Conservation (phyloP, 768 basidiomycete species). For the Sarcodon aspratus region DNA sequence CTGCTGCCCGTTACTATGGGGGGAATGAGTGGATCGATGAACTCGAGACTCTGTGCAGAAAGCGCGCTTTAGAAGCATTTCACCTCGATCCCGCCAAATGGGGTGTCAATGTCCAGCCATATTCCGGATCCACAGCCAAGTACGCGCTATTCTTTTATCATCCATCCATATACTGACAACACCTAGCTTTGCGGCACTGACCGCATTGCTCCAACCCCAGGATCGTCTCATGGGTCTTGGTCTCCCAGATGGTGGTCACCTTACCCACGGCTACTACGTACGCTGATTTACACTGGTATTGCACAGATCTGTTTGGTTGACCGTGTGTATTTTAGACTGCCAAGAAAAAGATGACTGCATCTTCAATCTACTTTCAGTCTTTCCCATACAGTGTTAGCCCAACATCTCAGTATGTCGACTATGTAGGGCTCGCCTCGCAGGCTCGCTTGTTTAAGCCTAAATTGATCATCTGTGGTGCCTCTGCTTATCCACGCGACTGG, state of each 20-base stretch:
- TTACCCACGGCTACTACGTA: conserved; percentile 96
- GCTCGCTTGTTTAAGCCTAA: conserved; percentile 94
- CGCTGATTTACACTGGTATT: conserved; percentile 14
- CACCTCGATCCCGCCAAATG: conserved; percentile 86
- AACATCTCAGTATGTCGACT: conserved; percentile 83
- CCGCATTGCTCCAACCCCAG: conserved; percentile 91
- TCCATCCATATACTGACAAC: conserved; percentile 6
- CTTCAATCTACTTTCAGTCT: conserved; percentile 99
- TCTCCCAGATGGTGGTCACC: conserved; percentile 93
- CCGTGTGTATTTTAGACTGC: conserved; percentile 48
- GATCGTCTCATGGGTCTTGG: conserved; percentile 99
- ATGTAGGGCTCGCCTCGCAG: conserved; percentile 65
- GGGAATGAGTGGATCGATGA: conserved; percentile 98
- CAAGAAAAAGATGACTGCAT: conserved; percentile 99
- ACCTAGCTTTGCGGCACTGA: conserved; percentile 86
- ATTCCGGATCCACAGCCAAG: conserved; percentile 93
- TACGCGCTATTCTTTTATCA: conserved; percentile 24
- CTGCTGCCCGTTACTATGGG: conserved; percentile 93
- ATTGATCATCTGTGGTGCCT: conserved; percentile 94
- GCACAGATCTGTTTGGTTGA: conserved; percentile 1
- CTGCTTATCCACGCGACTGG: conserved; percentile 98
- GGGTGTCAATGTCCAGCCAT: conserved; percentile 99
- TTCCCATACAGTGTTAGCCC: conserved; percentile 85
- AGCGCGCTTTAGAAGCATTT: conserved; percentile 93
- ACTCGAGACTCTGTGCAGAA: conserved; percentile 88